Evolutionary conservation across 2,329 filamentous ascomycete genomes (phyloP), one percentile per base, ranked within the genome.

Genomic region (Colletotrichum sp.): DNA sequence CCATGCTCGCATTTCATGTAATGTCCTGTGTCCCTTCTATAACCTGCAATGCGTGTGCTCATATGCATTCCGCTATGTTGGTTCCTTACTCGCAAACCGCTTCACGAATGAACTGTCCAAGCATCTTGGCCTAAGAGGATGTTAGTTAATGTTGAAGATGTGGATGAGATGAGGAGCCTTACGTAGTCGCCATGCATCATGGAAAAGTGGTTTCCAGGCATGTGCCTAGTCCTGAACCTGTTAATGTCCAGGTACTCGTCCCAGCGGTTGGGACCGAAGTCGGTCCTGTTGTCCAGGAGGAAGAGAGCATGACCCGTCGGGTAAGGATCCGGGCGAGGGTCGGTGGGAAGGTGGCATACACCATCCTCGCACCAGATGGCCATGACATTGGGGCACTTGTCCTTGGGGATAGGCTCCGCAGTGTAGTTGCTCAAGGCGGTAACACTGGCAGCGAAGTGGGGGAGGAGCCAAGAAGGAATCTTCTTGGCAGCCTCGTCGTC

Each of bases 291-390:
- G 83, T 95, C 92, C 7, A 95, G 88, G 70, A 95, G 85, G 90
- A 94, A 95, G 82, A 90, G 90, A 81, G 89, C 93, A 84, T 89
- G 93, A 80, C 87, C 89, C 64, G 88, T 88, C 26, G 89, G 89
- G 75, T 91, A 91, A 0, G 90, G 90, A 79, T 92, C 89, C 1
- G 93, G 93, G 59, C 91, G 88, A 55, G 92, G 93, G 82, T 94
- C 93, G 65, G 89, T 89, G 8, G 92, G 91, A 71, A 90, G 86
- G 78, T 93, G 90, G 86, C 93, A 95, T 6, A 95, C 93, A 77
- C 94, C 94, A 75, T 95, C 93, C 77, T 92, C 91, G 81, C 93
- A 94, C 92, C 93, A 95, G 79, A 95, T 91, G 52, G 91, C 88
- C 78, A 90, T 91, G 5, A 92, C 91, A 26, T 90, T 89, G 52